phyloP scores from a whole-genome alignment of 345 rosid genomes.

The Alliaria petiolata region DNA sequence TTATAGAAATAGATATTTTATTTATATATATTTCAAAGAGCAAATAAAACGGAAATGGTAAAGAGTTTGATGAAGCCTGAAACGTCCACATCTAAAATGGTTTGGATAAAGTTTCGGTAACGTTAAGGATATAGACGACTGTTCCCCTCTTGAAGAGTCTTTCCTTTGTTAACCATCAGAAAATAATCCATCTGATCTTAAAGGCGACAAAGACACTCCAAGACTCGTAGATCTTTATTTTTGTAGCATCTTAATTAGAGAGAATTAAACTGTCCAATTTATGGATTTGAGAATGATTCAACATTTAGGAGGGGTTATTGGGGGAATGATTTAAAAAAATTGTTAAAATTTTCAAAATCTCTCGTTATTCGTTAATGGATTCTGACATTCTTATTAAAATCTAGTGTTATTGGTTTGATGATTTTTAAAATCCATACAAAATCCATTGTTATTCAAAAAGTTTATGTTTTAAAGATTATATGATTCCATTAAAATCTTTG shows the following conservation, averaged over 20 bases:
- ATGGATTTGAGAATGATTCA: neutral
- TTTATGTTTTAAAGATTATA: too few species aligned
- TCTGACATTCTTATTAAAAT: too few species aligned
- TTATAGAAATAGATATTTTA: neutral
- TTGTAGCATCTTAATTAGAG: too few species aligned
- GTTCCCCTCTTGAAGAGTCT: conserved; percentile 23
- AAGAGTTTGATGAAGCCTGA: neutral
- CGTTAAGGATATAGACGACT: neutral
- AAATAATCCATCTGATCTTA: neutral
- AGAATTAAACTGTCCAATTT: too few species aligned
- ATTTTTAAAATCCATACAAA: too few species aligned
- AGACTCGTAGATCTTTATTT: neutral
- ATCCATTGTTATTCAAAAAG: too few species aligned
- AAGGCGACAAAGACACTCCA: neutral
- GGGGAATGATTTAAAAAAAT: too few species aligned
- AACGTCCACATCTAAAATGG: neutral
- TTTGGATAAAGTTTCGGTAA: conserved; percentile 9
- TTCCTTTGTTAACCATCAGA: conserved; percentile 5
- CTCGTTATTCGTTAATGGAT: too few species aligned
- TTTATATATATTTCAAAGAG: neutral
- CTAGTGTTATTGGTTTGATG: too few species aligned
- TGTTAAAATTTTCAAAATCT: too few species aligned
- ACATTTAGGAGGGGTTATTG: too few species aligned
- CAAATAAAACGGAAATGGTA: neutral
- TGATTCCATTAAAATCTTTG: too few species aligned